Conservation (phyloP, 768 basidiomycete genomes). For the Strobilomyces confusus region DNA sequence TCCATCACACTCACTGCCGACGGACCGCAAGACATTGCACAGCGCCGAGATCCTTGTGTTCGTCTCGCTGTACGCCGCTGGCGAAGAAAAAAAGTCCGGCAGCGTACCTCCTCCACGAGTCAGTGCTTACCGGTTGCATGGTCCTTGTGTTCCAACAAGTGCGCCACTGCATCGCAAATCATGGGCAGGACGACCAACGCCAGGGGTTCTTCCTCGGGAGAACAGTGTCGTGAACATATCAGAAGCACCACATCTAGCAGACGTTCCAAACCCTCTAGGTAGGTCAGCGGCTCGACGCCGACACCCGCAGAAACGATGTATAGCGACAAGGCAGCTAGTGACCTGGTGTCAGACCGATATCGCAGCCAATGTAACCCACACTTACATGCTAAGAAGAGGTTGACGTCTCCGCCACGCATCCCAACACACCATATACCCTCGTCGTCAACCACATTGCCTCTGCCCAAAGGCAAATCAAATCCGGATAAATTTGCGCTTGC, state of each 20-base stretch:
- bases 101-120: background rate
- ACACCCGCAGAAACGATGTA: constrained; percentile 34
- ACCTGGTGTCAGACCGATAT: background rate
- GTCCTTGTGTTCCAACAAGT: constrained; percentile 32
- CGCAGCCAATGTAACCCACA: background rate
- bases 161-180: constrained; percentile 47
- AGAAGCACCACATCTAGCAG: constrained; percentile 47
- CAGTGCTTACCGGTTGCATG: constrained; percentile 25
- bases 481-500: constrained; percentile 22
- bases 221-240: constrained; percentile 42
- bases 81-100: background rate
- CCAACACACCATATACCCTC: constrained; percentile 38
- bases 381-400: constrained; percentile 44
- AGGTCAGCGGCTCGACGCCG: constrained; percentile 34
- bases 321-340: constrained; percentile 44
- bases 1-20: constrained; percentile 21
- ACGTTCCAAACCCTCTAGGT: constrained; percentile 43
- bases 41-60: constrained; percentile 50
- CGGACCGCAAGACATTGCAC: constrained; percentile 33
- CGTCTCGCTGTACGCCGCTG: constrained; percentile 8
- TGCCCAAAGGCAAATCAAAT: constrained; percentile 8
- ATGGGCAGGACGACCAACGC: constrained; percentile 46
- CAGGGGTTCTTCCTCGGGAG: constrained; percentile 47
- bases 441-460: constrained; percentile 13
- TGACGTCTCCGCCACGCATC: constrained; percentile 20